phyloP scores from a whole-genome alignment of 2,329 filamentous ascomycete species.

The Cladosporium colombiae region DNA sequence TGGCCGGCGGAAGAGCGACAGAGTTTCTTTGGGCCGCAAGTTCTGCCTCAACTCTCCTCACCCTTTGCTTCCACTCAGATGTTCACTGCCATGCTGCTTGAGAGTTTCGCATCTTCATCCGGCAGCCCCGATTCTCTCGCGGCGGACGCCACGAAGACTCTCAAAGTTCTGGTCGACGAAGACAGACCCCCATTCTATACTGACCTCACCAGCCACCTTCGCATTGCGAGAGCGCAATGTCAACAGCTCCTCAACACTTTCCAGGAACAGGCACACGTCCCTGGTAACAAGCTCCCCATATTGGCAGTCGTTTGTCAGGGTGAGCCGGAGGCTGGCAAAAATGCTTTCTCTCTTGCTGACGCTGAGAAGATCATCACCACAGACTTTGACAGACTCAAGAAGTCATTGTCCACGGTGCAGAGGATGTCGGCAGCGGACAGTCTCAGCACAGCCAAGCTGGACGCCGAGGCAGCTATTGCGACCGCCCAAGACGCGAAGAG shows the following conservation, averaged over 20 bases:
- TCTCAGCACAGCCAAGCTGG: conserved; percentile 73
- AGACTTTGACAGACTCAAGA: conserved; percentile 87
- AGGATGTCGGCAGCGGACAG: conserved; percentile 79
- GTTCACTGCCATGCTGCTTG: conserved; percentile 77
- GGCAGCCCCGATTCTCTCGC: conserved; percentile 31
- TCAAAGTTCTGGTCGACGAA: conserved; percentile 76
- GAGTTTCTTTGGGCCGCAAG: conserved; percentile 63
- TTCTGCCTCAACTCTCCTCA: conserved; percentile 69
- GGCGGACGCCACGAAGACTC: conserved; percentile 59
- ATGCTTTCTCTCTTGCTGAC: conserved; percentile 83
- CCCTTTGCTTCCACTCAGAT: conserved; percentile 84
- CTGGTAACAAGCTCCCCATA: conserved; percentile 70
- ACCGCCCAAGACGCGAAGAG: conserved; percentile 80
- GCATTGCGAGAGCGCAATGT: conserved; percentile 87
- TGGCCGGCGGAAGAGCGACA: conserved; percentile 65
- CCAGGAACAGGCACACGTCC: conserved; percentile 83
- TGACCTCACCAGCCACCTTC: conserved; percentile 86
- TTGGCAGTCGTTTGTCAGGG: conserved; percentile 93
- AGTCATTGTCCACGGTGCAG: conserved; percentile 83
- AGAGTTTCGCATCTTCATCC: conserved; percentile 72
- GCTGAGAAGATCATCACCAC: conserved; percentile 84
- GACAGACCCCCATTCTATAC: conserved; percentile 82
- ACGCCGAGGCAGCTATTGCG: conserved; percentile 70
- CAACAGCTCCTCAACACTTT: conserved; percentile 88
- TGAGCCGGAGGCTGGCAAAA: conserved; percentile 85